A percentile compares a stretch with the other conserved stretches of the same genome.
Conservation (phyloP, 257 asterid genomes). For the Penstemon newberryi region DNA sequence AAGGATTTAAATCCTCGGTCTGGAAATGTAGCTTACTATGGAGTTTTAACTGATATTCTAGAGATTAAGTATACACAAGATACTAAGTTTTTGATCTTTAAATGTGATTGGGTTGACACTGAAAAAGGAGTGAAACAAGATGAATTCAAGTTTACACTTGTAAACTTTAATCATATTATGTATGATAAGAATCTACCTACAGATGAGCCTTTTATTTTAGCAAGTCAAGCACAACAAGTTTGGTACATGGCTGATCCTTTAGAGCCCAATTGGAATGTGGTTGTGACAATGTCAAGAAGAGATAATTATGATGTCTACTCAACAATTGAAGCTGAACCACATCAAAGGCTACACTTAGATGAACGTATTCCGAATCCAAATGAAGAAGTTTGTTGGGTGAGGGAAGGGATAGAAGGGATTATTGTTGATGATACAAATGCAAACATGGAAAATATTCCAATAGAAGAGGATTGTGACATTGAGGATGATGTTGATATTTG, state of each 20-base stretch:
- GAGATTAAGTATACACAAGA: no score
- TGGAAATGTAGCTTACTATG: no score
- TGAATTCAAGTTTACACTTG: no score
- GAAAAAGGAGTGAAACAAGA: no score
- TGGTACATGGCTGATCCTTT: neutral
- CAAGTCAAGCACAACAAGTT: neutral
- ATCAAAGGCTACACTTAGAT: neutral
- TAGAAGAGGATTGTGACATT: neutral
- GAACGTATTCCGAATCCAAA: neutral
- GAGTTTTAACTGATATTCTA: no score
- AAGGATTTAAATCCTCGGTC: no score
- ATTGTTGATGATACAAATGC: neutral
- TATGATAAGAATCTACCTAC: no score
- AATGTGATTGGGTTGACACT: neutral
- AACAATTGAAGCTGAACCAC: neutral
- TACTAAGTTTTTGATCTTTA: neutral
- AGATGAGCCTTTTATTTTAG: no score
- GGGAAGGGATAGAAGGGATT: constrained; percentile 1
- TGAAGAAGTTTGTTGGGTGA: neutral
- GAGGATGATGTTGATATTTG: neutral
- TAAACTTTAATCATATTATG: no score
- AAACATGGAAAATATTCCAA: neutral
- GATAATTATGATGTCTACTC: constrained; percentile 4
- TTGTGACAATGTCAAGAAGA: neutral
- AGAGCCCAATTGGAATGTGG: neutral